Evolutionary conservation across 768 basidiomycete genomes (phyloP).

Genomic region (Trametes punicea): DNA sequence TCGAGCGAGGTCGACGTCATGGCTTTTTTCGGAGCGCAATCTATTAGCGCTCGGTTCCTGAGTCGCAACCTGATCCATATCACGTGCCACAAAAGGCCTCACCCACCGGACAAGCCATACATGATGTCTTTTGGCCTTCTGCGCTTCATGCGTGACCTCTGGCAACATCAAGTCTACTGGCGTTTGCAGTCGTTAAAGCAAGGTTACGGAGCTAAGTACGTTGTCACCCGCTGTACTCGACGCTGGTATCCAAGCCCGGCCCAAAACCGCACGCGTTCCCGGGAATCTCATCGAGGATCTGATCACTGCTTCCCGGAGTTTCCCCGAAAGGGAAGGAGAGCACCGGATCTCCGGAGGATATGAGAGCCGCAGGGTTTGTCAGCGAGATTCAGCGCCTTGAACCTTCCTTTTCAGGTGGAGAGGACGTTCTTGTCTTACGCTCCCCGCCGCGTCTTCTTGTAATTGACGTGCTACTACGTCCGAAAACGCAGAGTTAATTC

Average conservation of each 20-base stretch:
- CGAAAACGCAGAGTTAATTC: conserved; percentile 14
- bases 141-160: too few species aligned
- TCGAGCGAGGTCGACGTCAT: background rate
- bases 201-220: too few species aligned
- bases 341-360: conserved; percentile 1
- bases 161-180: too few species aligned
- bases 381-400: conserved; percentile 10
- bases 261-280: too few species aligned
- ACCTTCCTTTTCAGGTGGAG: conserved; percentile 1
- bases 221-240: too few species aligned
- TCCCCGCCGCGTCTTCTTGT: conserved; percentile 1
- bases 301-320: background rate
- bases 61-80: background rate
- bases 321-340: background rate
- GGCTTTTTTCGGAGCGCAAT: background rate
- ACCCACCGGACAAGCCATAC: background rate
- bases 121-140: too few species aligned
- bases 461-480: background rate
- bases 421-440: conserved; percentile 4
- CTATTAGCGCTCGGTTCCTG: background rate
- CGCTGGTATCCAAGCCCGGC: too few species aligned
- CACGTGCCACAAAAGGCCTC: background rate
- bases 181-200: too few species aligned
- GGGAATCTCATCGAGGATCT: conserved; percentile 11
- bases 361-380: conserved; percentile 15